Evolutionary conservation across 148 eudicot species (phyloP).

Genomic region (Arbutus unedo): DNA sequence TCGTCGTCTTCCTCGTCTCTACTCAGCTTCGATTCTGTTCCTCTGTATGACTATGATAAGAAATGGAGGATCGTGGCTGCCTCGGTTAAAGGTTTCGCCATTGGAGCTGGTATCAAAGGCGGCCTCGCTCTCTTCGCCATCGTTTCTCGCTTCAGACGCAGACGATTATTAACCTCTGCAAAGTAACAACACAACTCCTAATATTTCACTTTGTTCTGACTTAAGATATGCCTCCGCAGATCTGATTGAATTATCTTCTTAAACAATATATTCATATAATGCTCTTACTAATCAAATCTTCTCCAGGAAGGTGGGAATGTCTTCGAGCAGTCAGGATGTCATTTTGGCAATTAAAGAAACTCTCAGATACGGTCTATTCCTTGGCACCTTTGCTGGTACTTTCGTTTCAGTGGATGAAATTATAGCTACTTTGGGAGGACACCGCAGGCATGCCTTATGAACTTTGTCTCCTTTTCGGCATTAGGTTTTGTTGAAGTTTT

Average conservation of each 20-base stretch:
- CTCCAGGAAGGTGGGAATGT: conserved; percentile 47
- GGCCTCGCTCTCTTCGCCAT: conserved; percentile 83
- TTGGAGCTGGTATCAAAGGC: conserved; percentile 94
- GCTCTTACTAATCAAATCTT: neutral
- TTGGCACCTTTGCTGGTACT: conserved; percentile 88
- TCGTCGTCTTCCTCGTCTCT: conserved; percentile 51
- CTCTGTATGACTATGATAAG: conserved; percentile 51
- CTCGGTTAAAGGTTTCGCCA: conserved; percentile 67
- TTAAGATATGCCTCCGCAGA: neutral
- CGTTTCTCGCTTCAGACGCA: conserved; percentile 71
- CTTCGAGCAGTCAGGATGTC: conserved; percentile 56
- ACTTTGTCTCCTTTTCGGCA: neutral
- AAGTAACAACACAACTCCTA: conserved; percentile 29
- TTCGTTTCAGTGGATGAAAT: conserved; percentile 89
- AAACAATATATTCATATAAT: neutral
- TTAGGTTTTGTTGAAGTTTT: neutral
- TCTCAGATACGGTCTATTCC: conserved; percentile 85
- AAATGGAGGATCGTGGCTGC: conserved; percentile 52
- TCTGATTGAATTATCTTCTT: neutral
- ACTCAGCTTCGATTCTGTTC: conserved; percentile 52
- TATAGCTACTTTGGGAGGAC: conserved; percentile 80
- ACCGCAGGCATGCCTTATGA: conserved; percentile 56
- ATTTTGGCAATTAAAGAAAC: conserved; percentile 69
- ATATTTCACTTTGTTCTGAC: neutral
- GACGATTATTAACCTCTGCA: conserved; percentile 35